These are phyloP conservation scores for Chalciporus pseudorubinellus DNA, from an alignment of 768 basidiomycete genomes.

Conservation along the genomic window DNA sequence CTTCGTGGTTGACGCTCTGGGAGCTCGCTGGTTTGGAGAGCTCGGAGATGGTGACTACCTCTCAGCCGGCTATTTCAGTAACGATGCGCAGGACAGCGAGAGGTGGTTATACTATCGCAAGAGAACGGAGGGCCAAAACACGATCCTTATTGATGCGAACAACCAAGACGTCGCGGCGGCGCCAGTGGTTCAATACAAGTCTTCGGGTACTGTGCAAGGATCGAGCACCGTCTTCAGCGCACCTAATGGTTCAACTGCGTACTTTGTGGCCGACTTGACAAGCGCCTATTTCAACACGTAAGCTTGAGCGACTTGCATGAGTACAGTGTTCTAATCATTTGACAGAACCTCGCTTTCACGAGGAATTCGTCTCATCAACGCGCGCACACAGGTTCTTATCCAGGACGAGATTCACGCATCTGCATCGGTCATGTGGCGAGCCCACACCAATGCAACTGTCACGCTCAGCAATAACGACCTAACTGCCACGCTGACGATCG, in stretches of 20 bases:
- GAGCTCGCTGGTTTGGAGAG: slow-evolving; percentile 93
- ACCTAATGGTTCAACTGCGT: slow-evolving; percentile 71
- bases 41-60: slow-evolving; percentile 87
- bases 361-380: slow-evolving; percentile 81
- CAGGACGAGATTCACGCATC: slow-evolving; percentile 84
- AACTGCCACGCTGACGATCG: slow-evolving; percentile 74
- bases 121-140: slow-evolving; percentile 97
- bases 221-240: slow-evolving; percentile 76
- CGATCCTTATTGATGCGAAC: slow-evolving; percentile 65
- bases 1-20: slow-evolving; percentile 93
- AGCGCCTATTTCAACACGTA: slow-evolving; percentile 75
- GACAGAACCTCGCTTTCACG: slow-evolving; percentile 70
- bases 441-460: slow-evolving; percentile 92
- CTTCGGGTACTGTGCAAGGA: slow-evolving; percentile 66
- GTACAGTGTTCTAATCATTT: slow-evolving; percentile 14
- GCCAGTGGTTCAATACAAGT: slow-evolving; percentile 55
- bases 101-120: slow-evolving; percentile 96
- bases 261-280: slow-evolving; percentile 73
- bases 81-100: slow-evolving; percentile 60
- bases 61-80: slow-evolving; percentile 73
- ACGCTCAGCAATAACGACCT: slow-evolving; percentile 51
- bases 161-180: slow-evolving; percentile 81
- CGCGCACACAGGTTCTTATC: slow-evolving; percentile 81
- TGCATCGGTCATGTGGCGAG: slow-evolving; percentile 75
- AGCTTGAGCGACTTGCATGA: slow-evolving; percentile 28